Evolutionary conservation across 2,329 filamentous ascomycete genomes (phyloP), one percentile per base, ranked within the genome.

Genomic region (Exophiala spinifera): DNA sequence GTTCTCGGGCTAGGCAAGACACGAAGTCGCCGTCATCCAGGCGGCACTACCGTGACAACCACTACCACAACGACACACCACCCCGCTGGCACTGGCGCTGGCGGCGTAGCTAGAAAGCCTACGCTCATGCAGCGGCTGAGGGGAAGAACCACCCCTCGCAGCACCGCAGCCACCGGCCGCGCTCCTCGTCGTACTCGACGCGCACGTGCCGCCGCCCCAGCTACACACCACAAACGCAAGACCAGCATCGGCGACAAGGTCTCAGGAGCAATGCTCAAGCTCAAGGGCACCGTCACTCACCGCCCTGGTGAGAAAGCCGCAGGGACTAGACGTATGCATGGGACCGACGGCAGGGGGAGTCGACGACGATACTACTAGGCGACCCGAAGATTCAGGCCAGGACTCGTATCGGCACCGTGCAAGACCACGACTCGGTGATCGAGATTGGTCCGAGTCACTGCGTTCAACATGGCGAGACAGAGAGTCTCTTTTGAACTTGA

Each of bases 221-320:
- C 44, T n/a, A 50, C 56, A n/a, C 54, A 87, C 67, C 86, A 89
- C 50, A 81, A 82, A 68, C 83, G 87, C 65, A 82, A 85, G 64
- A 79, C 82, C 2, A 82, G 79, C 36, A 75, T 91, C 61, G 86
- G 86, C 44, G 88, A 92, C 74, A 92, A 91, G 72, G 79, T 92
- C 63, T 85, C 81, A 46, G 89, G 89, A 15, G 88, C 87, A 0
- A 75, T 92, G 69, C 77, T 88, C 74, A 89, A 82, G 75, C 71
- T 92, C 60, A 84, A 83, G 70, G 88, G 89, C 6, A 82, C 76
- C 50, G 67, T 92, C 53, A 91, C 85, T 1, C 72, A 82, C 45
- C 78, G 83, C 37, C 85, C 87, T 2, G 88, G 85, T 20, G 73
- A 87, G 61, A 91, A 91, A 84, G 87, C 86, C 68, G 86, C 87